Percentiles rank a stretch among this genome's conserved stretches.
These are phyloP conservation scores for Neospora caninum DNA, from an alignment of 169 alveolate genomes.

Conservation along the genomic window DNA sequence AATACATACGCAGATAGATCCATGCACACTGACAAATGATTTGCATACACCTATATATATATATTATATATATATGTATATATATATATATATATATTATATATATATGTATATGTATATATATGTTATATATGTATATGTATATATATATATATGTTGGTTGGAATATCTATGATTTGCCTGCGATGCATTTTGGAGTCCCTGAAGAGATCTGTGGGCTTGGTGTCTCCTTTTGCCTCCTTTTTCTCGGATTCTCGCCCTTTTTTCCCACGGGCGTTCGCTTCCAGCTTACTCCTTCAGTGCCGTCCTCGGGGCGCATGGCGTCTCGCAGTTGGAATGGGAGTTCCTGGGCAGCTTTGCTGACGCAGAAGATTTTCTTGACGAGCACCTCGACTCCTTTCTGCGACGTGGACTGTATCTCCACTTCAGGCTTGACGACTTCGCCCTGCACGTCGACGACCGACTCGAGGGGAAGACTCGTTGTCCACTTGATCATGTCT, in stretches of 20 bases:
- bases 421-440: constrained; percentile 90
- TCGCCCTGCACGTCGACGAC: constrained; percentile 94
- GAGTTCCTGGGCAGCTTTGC: constrained; percentile 76
- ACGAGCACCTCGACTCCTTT: constrained; percentile 89
- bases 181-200: too few relatives aligned
- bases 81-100: constrained; percentile 79
- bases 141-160: constrained; percentile 27
- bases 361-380: constrained; percentile 85
- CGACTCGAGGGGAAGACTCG: constrained; percentile 84
- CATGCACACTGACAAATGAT: too few relatives aligned
- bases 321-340: constrained; percentile 98
- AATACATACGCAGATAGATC: too few relatives aligned
- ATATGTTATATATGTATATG: constrained; percentile 72
- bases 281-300: background rate
- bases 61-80: background rate
- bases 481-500: constrained; percentile 55
- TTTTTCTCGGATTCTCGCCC: background rate
- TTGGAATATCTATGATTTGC: constrained; percentile 86
- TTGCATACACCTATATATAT: background rate
- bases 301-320: constrained; percentile 59
- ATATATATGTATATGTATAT: constrained; percentile 87
- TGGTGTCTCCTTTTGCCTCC: too few relatives aligned
- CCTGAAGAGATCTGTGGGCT: too few relatives aligned
- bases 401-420: constrained; percentile 90
- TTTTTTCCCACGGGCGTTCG: background rate